phyloP scores from a whole-genome alignment of 169 alveolate genomes.

The Plasmodium coatneyi region DNA sequence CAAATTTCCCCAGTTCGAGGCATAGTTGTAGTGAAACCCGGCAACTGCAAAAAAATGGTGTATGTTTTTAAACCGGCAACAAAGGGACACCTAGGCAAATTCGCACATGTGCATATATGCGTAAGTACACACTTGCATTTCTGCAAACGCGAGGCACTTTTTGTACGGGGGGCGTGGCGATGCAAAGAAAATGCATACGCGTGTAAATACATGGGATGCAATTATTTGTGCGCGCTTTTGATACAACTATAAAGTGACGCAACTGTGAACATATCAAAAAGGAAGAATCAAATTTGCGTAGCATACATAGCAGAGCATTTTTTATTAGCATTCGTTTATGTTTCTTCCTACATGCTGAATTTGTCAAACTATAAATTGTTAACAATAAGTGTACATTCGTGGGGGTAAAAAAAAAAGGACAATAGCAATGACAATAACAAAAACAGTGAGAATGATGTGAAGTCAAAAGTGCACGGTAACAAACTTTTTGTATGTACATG shows the following conservation, averaged over 20 bases:
- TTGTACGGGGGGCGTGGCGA: neutral
- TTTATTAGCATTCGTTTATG: neutral
- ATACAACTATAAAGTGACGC: neutral
- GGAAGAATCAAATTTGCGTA: neutral
- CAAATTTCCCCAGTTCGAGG: neutral
- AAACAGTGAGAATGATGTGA: neutral
- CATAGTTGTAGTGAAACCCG: neutral
- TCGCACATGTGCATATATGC: slow-evolving; percentile 3
- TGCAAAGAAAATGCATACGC: neutral
- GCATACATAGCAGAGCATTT: neutral
- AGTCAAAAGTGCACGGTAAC: neutral
- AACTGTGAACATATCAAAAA: neutral
- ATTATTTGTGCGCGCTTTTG: neutral
- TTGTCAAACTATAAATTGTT: neutral
- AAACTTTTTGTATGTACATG: neutral
- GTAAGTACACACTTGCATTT: neutral
- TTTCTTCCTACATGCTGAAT: neutral
- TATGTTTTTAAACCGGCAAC: neutral
- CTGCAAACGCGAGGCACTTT: slow-evolving; percentile 5
- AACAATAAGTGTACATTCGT: neutral
- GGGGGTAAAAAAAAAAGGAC: neutral
- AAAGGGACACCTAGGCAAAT: neutral
- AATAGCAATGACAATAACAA: neutral
- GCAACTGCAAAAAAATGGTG: neutral
- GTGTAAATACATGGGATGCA: neutral